Evolutionary conservation across 306 rosid species (phyloP), one percentile per base, ranked within the genome.

Genomic region (Prunus davidiana): DNA sequence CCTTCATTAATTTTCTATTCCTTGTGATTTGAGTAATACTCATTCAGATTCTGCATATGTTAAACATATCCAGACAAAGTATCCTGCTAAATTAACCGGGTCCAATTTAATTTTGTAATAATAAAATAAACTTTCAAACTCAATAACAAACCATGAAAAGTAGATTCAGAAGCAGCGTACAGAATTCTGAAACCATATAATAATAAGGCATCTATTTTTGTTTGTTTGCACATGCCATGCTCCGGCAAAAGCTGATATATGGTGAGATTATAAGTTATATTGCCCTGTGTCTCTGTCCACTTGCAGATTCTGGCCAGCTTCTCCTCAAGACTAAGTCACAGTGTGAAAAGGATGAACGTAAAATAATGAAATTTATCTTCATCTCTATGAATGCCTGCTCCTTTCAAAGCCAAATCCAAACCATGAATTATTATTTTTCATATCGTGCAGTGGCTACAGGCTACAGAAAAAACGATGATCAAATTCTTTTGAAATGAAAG

Each of bases 281-380:
- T 43, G 60, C 69, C 77, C 11, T 25, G 4, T 64, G 5, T 10
- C 2, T 41, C 46, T 73, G 58, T 58, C 76, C 63, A 20, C 18
- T 25, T 24, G 51, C 51, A 72, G 56, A 56, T 27, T 56, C 43
- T 24, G 55, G 67, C 43, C 57, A 15, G 5, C 38, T 22, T 73
- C 30, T n/a, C 24, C 8, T 12, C n/a, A 56, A 41, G 76, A 58
- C 76, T 4, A 43, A 58, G 56, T 73, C 69, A 27, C 77, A 73
- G 69, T 60, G 16, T 22, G 32, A 19, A 43, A 67, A 12, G 52
- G 24, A 25, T 38, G 43, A 30, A 9, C 3, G 45, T 10, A 34
- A 64, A 64, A 27, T 2, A 34, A 34, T 18, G 25, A 64, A 32
- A 38, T 3, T 15, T 27, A 6, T 28, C 20, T 28, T 27, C n/a